These are phyloP conservation scores for Globisporangium lucens DNA, from an alignment of 352 stramenopile genomes.

Conservation along the genomic window DNA sequence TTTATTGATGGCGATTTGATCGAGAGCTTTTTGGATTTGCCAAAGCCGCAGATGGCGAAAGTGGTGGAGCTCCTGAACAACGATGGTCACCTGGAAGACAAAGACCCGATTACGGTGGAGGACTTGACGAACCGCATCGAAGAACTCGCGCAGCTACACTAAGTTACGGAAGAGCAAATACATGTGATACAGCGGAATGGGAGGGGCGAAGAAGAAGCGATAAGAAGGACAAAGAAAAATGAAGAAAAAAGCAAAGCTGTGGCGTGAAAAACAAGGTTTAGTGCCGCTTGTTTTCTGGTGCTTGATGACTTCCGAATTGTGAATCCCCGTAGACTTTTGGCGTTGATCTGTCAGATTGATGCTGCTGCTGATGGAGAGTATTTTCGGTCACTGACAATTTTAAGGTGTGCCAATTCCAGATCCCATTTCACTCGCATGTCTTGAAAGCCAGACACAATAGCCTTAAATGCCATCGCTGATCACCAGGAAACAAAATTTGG, in stretches of 20 bases:
- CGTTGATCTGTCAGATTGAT: background rate
- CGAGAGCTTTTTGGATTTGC: conserved; percentile 94
- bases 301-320: background rate
- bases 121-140: conserved; percentile 62
- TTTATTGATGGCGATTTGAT: conserved; percentile 97
- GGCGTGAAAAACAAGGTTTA: background rate
- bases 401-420: background rate
- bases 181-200: background rate
- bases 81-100: background rate
- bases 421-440: background rate
- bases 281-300: background rate
- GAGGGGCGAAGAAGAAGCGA: background rate
- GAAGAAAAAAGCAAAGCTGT: background rate
- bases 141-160: conserved; percentile 75
- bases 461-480: background rate
- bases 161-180: background rate
- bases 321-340: too few species aligned
- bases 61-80: conserved; percentile 92
- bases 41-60: conserved; percentile 85
- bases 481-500: background rate
- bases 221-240: background rate
- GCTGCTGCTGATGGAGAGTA: background rate
- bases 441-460: background rate
- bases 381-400: background rate
- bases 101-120: conserved; percentile 30